Percentiles rank a stretch among this genome's conserved stretches.
Evolutionary conservation across 2,329 filamentous ascomycete species (phyloP).

Genomic region (Blastomyces gilchristii): DNA sequence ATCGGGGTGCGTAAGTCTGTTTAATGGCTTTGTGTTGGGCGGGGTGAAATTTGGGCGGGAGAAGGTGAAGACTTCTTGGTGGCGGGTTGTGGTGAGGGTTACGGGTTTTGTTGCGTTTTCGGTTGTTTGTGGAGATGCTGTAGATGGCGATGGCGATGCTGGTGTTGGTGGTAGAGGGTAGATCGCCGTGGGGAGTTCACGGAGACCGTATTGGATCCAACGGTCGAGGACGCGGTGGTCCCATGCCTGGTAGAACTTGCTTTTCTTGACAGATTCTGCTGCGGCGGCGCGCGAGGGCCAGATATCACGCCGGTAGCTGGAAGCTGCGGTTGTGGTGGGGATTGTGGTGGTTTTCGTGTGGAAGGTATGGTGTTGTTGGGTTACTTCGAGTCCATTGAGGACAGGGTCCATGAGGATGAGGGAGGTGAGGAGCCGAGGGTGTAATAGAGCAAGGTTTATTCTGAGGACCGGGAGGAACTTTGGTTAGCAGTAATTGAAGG

Average conservation of each 20-base stretch:
- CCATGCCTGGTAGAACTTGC: conserved; percentile 72
- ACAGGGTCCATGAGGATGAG: conserved; percentile 79
- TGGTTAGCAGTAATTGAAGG: conserved; percentile 4
- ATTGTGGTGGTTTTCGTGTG: conserved; percentile 21
- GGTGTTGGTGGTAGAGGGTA: conserved; percentile 21
- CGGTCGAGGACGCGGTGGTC: conserved; percentile 66
- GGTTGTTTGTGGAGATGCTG: conserved; percentile 51
- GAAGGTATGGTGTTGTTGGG: conserved; percentile 35
- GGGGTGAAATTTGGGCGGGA: conserved; percentile 45
- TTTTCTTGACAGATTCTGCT: conserved; percentile 53
- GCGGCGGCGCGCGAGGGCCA: conserved; percentile 72
- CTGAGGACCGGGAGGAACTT: conserved; percentile 18
- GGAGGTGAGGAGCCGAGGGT: conserved; percentile 68
- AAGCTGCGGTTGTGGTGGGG: conserved; percentile 41
- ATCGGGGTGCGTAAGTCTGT: conserved; percentile 38
- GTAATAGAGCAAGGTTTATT: conserved; percentile 59
- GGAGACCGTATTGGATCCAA: conserved; percentile 65
- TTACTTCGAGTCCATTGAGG: conserved; percentile 43
- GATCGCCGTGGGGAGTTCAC: conserved; percentile 56
- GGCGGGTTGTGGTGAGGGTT: conserved; percentile 66
- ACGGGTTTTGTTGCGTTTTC: conserved; percentile 40
- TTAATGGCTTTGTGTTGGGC: conserved; percentile 31
- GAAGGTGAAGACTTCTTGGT: conserved; percentile 64
- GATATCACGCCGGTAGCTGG: conserved; percentile 61
- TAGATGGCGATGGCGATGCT: conserved; percentile 61